Conservation (phyloP, 2,329 filamentous ascomycete species). For the Ilyonectria sp. region DNA sequence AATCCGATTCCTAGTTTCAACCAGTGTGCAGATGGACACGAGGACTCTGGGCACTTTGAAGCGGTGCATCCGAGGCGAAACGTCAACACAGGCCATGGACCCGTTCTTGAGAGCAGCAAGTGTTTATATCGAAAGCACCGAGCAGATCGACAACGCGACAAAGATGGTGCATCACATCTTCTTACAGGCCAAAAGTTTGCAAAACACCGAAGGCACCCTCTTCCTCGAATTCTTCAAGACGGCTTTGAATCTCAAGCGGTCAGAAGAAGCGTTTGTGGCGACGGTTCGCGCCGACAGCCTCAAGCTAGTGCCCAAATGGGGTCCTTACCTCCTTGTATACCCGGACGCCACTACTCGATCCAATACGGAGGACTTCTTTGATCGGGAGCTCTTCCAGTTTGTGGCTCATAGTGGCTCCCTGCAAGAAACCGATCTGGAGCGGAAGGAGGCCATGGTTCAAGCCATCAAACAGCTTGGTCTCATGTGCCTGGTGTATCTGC, state of each 20-base stretch:
- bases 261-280: conserved; percentile 44
- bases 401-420: conserved; percentile 39
- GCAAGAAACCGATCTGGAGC: conserved; percentile 50
- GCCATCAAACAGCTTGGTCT: conserved; percentile 59
- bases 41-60: conserved; percentile 69
- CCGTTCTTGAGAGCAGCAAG: conserved; percentile 73
- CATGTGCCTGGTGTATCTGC: conserved; percentile 62
- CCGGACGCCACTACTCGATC: conserved; percentile 59
- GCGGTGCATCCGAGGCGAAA: conserved; percentile 65
- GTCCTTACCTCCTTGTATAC: conserved; percentile 65
- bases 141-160: conserved; percentile 52
- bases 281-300: conserved; percentile 43
- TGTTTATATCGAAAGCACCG: conserved; percentile 65
- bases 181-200: conserved; percentile 60
- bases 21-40: conserved; percentile 65
- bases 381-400: conserved; percentile 59
- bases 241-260: conserved; percentile 49
- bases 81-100: conserved; percentile 59
- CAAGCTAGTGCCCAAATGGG: conserved; percentile 61
- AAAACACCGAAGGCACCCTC: conserved; percentile 63
- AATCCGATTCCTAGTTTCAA: conserved; percentile 69
- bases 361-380: conserved; percentile 61
- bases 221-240: conserved; percentile 63
- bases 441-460: conserved; percentile 41
- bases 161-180: conserved; percentile 61